Base-by-base conservation (phyloP, 2,329 filamentous ascomycete genomes). In the Aspergillus vadensis region DNA sequence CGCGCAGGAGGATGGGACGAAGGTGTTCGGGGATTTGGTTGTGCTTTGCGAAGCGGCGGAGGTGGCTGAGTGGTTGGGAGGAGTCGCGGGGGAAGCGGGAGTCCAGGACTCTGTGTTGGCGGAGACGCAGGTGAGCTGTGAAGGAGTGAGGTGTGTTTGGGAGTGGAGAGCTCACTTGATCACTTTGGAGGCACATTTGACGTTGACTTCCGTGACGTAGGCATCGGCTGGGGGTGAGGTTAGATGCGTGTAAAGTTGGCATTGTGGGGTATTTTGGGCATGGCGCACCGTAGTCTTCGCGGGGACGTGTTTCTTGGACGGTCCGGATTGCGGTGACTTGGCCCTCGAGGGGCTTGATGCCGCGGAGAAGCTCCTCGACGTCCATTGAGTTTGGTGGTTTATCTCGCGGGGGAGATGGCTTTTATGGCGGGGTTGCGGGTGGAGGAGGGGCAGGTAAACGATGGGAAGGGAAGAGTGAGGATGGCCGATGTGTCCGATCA, bases 161-260 rank as follows among this genome's bases (percentile, higher is more conserved):
- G 38, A 41, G 32, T 17, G 17, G 7, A 27, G 25, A 19, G 61
- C 74, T 60, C 66, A 80, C 79, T 80, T 78, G 54, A 78, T 69
- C 49, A 79, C 77, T 62, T 77, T 77, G 17, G 77, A 77, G 9
- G 79, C 78, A 55, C 72, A 70, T 68, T 78, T 80, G 49, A 78
- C 70, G 47, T 77, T 75, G 58, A 81, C 76, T 67, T 80, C 78
- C 19, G 75, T 74, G 51, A 78, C 75, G 57, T 77, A 79, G 14
- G 79, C 79, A 54, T 79, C 73, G 30, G 66, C 79, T 81, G 60
- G 25, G 44, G 5, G 3, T 25, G 57, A 62, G 36, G 57, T 63
- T 39, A 67, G 62, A 61, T 19, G 21, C 9, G 27, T 36, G 25
- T 36, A 36, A 36, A 12, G 32, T 2, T n/a, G n/a, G n/a, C 32